phyloP scores from a whole-genome alignment of 305 asterid species.

The Fraxinus platypoda region DNA sequence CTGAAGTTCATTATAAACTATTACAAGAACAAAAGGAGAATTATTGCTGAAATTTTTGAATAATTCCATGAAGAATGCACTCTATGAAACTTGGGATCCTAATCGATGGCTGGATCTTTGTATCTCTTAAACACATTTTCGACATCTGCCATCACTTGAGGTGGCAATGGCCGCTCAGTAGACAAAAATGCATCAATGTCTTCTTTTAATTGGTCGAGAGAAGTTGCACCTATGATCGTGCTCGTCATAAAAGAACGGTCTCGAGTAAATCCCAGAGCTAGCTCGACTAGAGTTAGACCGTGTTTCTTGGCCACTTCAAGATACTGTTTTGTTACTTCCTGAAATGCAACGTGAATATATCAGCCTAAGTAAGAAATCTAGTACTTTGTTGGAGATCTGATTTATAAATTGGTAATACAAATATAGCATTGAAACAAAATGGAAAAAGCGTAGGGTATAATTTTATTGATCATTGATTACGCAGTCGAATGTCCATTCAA shows the following conservation, averaged over 20 bases:
- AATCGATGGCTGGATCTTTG: conserved; percentile 78
- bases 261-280: conserved; percentile 78
- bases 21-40: background rate
- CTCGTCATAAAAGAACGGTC: conserved; percentile 79
- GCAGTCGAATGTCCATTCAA: background rate
- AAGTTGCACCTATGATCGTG: conserved; percentile 76
- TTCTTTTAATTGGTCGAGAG: conserved; percentile 71
- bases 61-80: background rate
- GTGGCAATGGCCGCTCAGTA: conserved; percentile 66
- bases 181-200: conserved; percentile 69
- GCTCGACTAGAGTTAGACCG: conserved; percentile 65
- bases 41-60: background rate
- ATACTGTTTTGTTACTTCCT: conserved; percentile 76
- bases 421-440: background rate
- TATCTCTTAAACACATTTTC: conserved; percentile 64
- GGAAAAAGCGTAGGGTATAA: background rate
- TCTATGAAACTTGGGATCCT: background rate
- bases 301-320: conserved; percentile 74
- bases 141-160: conserved; percentile 57
- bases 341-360: conserved; percentile 23
- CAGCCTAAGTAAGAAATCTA: background rate
- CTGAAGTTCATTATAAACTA: background rate
- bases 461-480: background rate
- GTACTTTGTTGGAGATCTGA: background rate
- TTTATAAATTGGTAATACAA: background rate